Conservation (phyloP, 768 basidiomycete species). For the Crepidotus variabilis region DNA sequence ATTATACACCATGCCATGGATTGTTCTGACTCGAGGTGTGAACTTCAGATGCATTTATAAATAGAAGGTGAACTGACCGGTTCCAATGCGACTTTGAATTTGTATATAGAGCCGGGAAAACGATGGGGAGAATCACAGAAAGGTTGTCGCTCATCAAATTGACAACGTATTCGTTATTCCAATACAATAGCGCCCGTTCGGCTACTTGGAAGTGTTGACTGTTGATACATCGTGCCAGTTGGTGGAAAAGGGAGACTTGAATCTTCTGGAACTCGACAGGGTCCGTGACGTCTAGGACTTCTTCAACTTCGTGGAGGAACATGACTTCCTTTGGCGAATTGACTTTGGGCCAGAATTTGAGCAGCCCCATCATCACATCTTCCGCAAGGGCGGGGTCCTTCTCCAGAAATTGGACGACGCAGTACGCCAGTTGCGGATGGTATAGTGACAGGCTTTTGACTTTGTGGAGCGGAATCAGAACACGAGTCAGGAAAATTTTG, state of each 20-base stretch:
- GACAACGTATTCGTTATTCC: constrained; percentile 99
- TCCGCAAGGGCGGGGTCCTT: constrained; percentile 91
- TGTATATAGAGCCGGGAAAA: constrained; percentile 93
- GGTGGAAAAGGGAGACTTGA: constrained; percentile 87
- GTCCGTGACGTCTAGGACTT: constrained; percentile 97
- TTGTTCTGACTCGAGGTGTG: constrained; percentile 58
- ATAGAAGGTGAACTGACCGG: constrained; percentile 54
- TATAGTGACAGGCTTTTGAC: constrained; percentile 97
- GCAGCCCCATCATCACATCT: constrained; percentile 93
- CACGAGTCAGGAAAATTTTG: constrained; percentile 94
- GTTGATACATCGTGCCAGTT: constrained; percentile 95
- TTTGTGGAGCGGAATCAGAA: constrained; percentile 94
- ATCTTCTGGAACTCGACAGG: constrained; percentile 96
- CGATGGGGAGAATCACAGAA: constrained; percentile 83
- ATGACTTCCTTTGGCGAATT: constrained; percentile 99
- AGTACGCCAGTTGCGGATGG: constrained; percentile 99
- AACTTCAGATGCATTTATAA: constrained; percentile 3
- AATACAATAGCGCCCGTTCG: constrained; percentile 93
- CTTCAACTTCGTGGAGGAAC: constrained; percentile 99
- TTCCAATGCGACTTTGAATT: constrained; percentile 99
- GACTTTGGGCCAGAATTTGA: constrained; percentile 98
- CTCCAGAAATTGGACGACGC: constrained; percentile 97
- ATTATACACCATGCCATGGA: constrained; percentile 99
- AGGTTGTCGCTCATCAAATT: constrained; percentile 99
- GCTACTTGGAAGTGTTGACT: constrained; percentile 99